Evolutionary conservation across 805 yeast species (phyloP), one percentile per base, ranked within the genome.

Genomic region (Saccharomyces eubayanus): DNA sequence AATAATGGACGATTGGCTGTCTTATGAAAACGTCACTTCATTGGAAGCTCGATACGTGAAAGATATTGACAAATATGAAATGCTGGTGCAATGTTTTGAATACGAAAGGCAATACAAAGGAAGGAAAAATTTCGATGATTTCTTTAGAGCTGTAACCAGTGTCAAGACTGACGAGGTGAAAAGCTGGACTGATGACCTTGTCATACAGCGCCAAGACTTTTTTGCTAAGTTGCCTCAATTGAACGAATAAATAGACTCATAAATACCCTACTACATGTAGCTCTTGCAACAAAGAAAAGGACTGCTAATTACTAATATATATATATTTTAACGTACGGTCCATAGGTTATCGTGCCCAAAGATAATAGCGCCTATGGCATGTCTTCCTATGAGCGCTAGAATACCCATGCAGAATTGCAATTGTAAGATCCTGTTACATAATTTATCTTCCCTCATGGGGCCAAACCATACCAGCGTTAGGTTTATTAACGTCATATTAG

Each of bases 11-110:
- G 77, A 83, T 57, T 92, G 97, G 96, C 72, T 84, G 53, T 96
- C 89, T 67, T 92, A 92, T 71, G 99, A 92, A 73, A 83, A 85
- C 64, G 85, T 88, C 61, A 77, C 89, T 60, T 81, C 85, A 46
- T 68, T 81, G 28, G 98, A 92, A 69, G 96, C 97, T 11, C 77
- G 84, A 52, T 88, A 89, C 60, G 97, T 92, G 58, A 92, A 92
- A 72, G 97, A 92, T 70, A 82, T 94, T 56, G 98, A 92, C 71
- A 92, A 92, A 75, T 87, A 81, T 65, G 97, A 90, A 71, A 80
- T 90, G 80, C 75, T 87, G 59, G 78, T 86, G 59, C 89, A 88
- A 72, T 85, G 91, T 43, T 82, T 82, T 77, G 88, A 90, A 69
- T 92, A 91, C 66, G 96, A 89, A 72, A 84, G 82, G 61, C 74